A percentile compares a stretch with the other conserved stretches of the same genome.
phyloP scores from a whole-genome alignment of 2,329 filamentous ascomycete species.

The Grosmannia huntii region DNA sequence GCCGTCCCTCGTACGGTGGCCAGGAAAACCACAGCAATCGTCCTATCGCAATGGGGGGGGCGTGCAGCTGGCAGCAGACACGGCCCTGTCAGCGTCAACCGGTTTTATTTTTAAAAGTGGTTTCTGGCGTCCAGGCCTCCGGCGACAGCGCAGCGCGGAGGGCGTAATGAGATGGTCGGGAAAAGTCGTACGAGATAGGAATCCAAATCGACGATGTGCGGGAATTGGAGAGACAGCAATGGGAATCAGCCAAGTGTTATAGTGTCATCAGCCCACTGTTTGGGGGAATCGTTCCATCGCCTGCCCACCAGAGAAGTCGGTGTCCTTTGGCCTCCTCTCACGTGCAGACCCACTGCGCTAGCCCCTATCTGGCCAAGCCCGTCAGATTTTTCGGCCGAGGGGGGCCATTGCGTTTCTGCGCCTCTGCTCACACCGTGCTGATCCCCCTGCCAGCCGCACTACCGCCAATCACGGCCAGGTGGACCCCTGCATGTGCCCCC shows the following conservation, averaged over 20 bases:
- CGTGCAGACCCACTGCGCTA: neutral
- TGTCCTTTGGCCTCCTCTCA: neutral
- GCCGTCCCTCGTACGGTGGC: neutral
- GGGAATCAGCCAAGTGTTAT: conserved; percentile 5
- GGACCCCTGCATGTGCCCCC: neutral
- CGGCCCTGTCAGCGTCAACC: neutral
- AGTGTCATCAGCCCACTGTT: conserved; percentile 12
- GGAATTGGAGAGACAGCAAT: conserved; percentile 3
- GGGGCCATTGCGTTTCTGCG: too few species aligned
- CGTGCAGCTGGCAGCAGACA: neutral
- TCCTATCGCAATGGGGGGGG: neutral
- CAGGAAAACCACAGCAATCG: neutral
- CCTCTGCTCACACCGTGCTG: neutral
- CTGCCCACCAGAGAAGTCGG: neutral
- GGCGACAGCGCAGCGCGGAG: neutral
- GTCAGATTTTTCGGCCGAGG: too few species aligned
- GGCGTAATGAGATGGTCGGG: neutral
- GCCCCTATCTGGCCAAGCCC: neutral
- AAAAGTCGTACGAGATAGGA: conserved; percentile 10
- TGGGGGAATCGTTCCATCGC: conserved; percentile 12
- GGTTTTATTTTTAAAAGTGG: neutral
- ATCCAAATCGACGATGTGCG: conserved; percentile 1
- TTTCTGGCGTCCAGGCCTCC: neutral
- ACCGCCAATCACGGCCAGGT: neutral
- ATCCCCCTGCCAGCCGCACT: too few species aligned